These are phyloP conservation scores for Sphagnum contortum DNA, from an alignment of 225 moss, liverwort and hornwort genomes.

Conservation along the genomic window DNA sequence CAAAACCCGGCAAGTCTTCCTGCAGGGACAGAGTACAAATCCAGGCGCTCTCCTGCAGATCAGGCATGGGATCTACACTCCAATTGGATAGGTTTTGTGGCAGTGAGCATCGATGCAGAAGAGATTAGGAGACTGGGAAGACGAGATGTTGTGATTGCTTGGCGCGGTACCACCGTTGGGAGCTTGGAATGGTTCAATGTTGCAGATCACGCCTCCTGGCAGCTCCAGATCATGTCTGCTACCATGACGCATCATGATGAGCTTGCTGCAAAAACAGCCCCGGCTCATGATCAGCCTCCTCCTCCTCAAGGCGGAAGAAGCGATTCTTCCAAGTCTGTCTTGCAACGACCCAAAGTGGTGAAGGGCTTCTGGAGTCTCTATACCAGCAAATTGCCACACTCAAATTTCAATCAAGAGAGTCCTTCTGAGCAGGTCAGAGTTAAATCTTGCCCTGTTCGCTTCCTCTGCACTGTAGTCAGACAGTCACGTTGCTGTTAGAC, in stretches of 20 bases:
- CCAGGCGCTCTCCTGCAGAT: conserved; percentile 8
- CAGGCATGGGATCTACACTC: conserved; percentile 55
- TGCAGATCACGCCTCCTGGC: neutral
- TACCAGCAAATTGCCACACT: conserved; percentile 34
- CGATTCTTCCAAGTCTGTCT: neutral
- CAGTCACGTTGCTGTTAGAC: neutral
- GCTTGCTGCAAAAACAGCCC: conserved; percentile 7
- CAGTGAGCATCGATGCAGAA: conserved; percentile 26
- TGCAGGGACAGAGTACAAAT: neutral
- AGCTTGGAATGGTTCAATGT: conserved; percentile 51
- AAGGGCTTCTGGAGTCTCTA: conserved; percentile 53
- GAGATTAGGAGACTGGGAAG: conserved; percentile 52
- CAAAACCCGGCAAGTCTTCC: conserved; percentile 24
- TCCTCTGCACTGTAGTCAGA: no score
- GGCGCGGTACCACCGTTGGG: conserved; percentile 48
- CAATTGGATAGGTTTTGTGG: conserved; percentile 65
- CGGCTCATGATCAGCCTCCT: no score
- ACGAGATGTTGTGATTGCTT: conserved; percentile 59
- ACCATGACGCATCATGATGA: conserved; percentile 23
- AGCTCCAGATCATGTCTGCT: conserved; percentile 21
- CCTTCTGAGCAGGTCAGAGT: conserved; percentile 27
- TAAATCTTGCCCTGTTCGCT: no score
- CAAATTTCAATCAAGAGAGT: conserved; percentile 36
- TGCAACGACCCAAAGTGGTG: conserved; percentile 39
- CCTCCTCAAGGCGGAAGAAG: neutral